These are phyloP conservation scores for Salix exigua DNA, from an alignment of 345 rosid species.

Conservation along the genomic window DNA sequence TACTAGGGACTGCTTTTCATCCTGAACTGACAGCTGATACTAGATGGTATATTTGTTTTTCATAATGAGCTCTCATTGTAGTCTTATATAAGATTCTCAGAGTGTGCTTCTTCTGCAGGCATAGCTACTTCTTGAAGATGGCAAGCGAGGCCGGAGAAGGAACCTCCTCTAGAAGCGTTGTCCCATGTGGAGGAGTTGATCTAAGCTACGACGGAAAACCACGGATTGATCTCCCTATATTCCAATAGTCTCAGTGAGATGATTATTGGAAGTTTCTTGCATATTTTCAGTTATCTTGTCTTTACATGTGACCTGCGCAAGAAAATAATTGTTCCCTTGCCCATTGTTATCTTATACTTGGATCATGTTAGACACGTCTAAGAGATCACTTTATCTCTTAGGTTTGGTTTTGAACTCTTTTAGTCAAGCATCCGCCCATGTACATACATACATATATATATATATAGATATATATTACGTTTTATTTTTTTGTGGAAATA, in stretches of 20 bases:
- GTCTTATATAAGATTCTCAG: conserved; percentile 5
- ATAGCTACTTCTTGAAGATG: conserved; percentile 86
- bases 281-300: background rate
- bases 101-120: conserved; percentile 49
- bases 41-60: conserved; percentile 56
- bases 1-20: conserved; percentile 92
- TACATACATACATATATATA: background rate
- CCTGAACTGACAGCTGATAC: conserved; percentile 91
- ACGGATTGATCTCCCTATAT: conserved; percentile 75
- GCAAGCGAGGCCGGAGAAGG: conserved; percentile 45
- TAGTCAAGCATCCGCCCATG: background rate
- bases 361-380: background rate
- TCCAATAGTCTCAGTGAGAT: conserved; percentile 21
- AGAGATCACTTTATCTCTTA: background rate
- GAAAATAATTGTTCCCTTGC: background rate
- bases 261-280: background rate
- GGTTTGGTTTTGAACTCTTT: background rate
- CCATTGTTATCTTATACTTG: background rate
- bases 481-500: background rate
- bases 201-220: conserved; percentile 31
- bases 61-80: background rate
- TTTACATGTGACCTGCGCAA: background rate
- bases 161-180: conserved; percentile 48
- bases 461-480: background rate
- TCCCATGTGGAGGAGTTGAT: conserved; percentile 44